Conservation (phyloP, 2,329 filamentous ascomycete genomes). For the Fusarium metavorans region DNA sequence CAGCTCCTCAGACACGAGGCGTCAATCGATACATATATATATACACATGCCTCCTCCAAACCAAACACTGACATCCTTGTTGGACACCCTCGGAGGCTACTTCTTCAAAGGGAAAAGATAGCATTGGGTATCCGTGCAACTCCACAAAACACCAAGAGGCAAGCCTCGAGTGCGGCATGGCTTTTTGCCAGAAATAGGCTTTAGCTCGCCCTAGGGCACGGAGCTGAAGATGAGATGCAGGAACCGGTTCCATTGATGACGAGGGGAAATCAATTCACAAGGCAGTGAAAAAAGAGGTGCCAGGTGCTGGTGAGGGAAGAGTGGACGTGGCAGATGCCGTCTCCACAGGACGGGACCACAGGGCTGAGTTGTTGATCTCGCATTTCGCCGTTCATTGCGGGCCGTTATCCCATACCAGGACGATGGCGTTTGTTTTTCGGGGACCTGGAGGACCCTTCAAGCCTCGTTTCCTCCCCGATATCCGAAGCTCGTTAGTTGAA, state of each 20-base stretch:
- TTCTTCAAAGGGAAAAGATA: conserved; percentile 3
- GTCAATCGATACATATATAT: neutral
- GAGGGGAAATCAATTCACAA: neutral
- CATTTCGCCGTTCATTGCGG: neutral
- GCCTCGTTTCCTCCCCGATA: neutral
- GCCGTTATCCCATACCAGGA: neutral
- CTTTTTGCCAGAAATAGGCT: conserved; percentile 1
- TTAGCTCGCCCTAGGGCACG: neutral
- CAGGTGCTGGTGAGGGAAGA: neutral
- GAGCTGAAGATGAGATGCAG: conserved; percentile 11
- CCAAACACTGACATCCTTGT: neutral
- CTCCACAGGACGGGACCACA: neutral
- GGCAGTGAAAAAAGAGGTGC: neutral
- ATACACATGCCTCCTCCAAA: neutral
- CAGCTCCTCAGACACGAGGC: neutral
- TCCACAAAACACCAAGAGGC: neutral
- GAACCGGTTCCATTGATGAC: neutral
- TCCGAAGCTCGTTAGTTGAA: neutral
- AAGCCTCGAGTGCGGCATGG: neutral
- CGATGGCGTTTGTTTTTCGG: neutral
- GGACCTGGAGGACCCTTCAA: neutral
- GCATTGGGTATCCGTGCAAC: neutral
- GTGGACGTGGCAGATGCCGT: neutral
- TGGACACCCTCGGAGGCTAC: conserved; percentile 1
- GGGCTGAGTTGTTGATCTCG: neutral